These are phyloP conservation scores for Hypericum perforatum DNA, from an alignment of 345 rosid species.

Conservation along the genomic window DNA sequence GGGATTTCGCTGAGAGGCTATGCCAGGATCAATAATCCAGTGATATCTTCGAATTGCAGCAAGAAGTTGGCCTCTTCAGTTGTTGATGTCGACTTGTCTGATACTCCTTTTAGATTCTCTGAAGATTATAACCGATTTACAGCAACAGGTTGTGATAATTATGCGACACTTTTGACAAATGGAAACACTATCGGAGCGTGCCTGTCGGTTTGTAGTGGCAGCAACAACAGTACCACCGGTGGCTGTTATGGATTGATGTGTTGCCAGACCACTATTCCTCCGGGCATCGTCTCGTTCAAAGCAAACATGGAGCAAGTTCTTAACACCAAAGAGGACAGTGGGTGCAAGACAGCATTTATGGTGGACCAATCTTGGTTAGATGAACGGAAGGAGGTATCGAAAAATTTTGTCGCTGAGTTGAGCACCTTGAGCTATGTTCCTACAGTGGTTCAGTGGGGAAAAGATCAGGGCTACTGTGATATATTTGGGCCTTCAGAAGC, in stretches of 20 bases:
- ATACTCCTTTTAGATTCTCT: conserved; percentile 7
- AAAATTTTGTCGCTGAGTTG: not conserved
- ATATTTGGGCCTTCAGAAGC: not conserved
- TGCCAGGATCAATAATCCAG: not conserved
- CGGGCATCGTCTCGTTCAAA: not conserved
- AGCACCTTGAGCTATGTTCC: not conserved
- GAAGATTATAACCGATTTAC: not conserved
- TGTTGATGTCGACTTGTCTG: not conserved
- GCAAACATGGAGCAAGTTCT: conserved; percentile 3
- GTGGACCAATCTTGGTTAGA: conserved; percentile 2
- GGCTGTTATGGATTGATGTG: conserved; percentile 9
- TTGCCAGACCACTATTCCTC: conserved; percentile 10
- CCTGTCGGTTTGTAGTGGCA: not conserved
- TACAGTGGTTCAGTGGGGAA: conserved; percentile 9
- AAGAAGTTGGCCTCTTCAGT: no score
- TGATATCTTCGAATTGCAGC: not conserved
- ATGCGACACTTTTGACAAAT: not conserved
- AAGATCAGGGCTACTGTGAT: not conserved
- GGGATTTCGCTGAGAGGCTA: not conserved
- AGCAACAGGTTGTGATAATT: conserved; percentile 6
- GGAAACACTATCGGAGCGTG: not conserved
- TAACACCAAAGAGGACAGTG: not conserved
- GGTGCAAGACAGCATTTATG: not conserved
- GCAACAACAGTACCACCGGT: not conserved
- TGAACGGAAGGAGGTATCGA: no score